phyloP scores from a whole-genome alignment of 257 asterid genomes.

The Thymus quinquecostatus region DNA sequence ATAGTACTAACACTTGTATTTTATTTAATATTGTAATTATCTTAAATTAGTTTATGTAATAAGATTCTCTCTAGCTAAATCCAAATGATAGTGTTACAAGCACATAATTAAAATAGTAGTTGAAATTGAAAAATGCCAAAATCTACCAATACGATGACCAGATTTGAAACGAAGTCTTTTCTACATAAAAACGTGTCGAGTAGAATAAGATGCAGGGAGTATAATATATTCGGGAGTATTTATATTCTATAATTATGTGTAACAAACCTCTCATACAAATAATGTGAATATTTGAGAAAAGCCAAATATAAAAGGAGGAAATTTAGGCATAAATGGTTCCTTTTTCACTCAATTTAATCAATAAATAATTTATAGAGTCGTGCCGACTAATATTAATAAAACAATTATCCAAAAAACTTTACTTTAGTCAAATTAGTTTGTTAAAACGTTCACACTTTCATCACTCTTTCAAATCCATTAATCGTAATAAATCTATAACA shows the following conservation, averaged over 20 bases:
- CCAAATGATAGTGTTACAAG: not conserved
- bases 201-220: too few relatives aligned
- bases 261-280: too few relatives aligned
- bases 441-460: constrained; percentile 24
- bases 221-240: too few relatives aligned
- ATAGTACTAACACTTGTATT: not conserved
- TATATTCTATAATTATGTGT: too few relatives aligned
- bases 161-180: too few relatives aligned
- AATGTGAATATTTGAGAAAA: too few relatives aligned
- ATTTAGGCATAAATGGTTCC: too few relatives aligned
- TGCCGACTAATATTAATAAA: constrained; percentile 16
- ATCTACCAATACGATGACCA: constrained; percentile 2
- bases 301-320: too few relatives aligned
- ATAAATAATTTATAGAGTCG: not conserved
- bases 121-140: not conserved
- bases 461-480: not conserved
- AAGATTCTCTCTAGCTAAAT: not conserved
- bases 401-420: not conserved
- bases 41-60: not conserved
- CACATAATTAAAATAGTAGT: not conserved
- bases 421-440: constrained; percentile 23
- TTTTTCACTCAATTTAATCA: not conserved
- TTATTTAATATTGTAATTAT: not conserved
- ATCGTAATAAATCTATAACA: not conserved
- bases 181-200: too few relatives aligned